These are phyloP conservation scores for Lecanicillium sp. DNA, from an alignment of 2,329 filamentous ascomycete genomes.

Conservation along the genomic window DNA sequence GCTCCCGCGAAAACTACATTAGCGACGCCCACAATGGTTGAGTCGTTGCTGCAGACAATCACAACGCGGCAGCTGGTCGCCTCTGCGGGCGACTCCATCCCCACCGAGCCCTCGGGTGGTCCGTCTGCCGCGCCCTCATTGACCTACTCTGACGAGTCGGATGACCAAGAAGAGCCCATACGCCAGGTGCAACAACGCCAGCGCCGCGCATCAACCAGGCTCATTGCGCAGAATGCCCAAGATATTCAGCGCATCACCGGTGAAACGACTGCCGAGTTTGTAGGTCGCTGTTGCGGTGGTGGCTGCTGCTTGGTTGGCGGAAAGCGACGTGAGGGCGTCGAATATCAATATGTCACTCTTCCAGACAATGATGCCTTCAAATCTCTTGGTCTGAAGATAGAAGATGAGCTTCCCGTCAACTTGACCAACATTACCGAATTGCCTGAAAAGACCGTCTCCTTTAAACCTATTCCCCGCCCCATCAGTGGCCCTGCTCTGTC, in stretches of 20 bases:
- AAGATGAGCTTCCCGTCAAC: conserved; percentile 59
- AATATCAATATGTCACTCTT: conserved; percentile 44
- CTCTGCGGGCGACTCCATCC: conserved; percentile 31
- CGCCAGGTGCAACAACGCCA: conserved; percentile 36
- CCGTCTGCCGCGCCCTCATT: conserved; percentile 51
- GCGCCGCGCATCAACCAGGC: conserved; percentile 60
- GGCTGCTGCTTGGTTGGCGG: conserved; percentile 51
- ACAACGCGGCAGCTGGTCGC: conserved; percentile 31
- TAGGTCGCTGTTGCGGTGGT: conserved; percentile 56
- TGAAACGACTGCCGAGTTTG: conserved; percentile 52
- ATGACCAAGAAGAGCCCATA: conserved; percentile 45
- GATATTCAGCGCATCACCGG: conserved; percentile 58
- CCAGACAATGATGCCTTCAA: conserved; percentile 83
- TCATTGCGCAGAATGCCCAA: conserved; percentile 55
- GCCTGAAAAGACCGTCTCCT: conserved; percentile 66
- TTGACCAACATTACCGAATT: conserved; percentile 65
- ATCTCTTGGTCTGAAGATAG: conserved; percentile 66
- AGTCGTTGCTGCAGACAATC: conserved; percentile 13
- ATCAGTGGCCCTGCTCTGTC: conserved; percentile 21
- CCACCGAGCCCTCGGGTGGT: conserved; percentile 32
- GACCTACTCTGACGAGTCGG: conserved; percentile 54
- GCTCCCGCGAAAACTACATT: too few relatives aligned
- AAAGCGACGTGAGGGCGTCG: conserved; percentile 34
- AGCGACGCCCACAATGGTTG: conserved; percentile 19
- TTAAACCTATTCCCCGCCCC: conserved; percentile 47